Base-by-base conservation (phyloP, 2,329 filamentous ascomycete species). In the Aaosphaeria pasadenensis region DNA sequence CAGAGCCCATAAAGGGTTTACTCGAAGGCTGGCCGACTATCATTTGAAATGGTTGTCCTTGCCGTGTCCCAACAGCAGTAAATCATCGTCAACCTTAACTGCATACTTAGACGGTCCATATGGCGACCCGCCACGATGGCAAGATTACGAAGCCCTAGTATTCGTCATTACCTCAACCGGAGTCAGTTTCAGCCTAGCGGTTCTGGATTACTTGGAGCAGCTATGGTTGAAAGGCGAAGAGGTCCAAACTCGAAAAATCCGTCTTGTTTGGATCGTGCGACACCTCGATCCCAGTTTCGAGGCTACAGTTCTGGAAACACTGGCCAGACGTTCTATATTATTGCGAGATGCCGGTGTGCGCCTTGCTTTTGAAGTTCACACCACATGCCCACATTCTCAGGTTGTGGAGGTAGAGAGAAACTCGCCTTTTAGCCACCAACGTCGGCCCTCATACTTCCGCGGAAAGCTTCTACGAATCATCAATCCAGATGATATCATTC, bases 41-140 rank as follows among this genome's bases (percentile, higher is more conserved):
- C 51, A 61, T 30, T 46, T 50, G 4, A 43, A 54, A 13, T 65
- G 63, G 63, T 55, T 62, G 7, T 52, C 53, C 5, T 49, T 53
- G 6, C 62, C 63, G 0, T 66, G 63, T 43, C 63, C 63, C 3
- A 66, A 66, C 36, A 46, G 61, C 3, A 59, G 51, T 11, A 29
- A 46, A 4, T 48, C 56, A 1, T 44, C 52, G 2, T 51, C 53
- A 4, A 49, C 53, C 1, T 41, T 65, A 30, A 59, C 52, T 1
- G 62, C 60, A 7, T 63, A 57, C 36, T 47, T 66, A 5, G 61
- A 63, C 36, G 63, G 63, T 0, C 61, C 63, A 2, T 64, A 62
- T 30, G 63, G 63, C 6, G 43, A 29, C 4, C 44, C 56, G 7
- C 59, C 59, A 5, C 33, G n/a, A 4, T 66, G 63, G 63, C 51